These are phyloP conservation scores for Penicillium turbatum DNA, from an alignment of 495 filamentous ascomycete genomes.

Conservation along the genomic window DNA sequence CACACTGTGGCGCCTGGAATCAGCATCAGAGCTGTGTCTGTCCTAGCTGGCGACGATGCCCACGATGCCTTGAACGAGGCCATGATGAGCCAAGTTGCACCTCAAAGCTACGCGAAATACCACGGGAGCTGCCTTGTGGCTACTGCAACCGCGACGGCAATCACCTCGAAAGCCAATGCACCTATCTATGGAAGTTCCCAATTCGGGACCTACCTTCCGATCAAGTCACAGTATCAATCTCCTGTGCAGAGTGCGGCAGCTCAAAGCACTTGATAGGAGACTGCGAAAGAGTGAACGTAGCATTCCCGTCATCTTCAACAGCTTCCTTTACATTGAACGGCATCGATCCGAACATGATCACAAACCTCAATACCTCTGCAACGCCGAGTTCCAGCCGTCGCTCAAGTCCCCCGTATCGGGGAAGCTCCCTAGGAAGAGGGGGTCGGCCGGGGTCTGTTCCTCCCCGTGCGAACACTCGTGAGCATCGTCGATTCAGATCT, in stretches of 20 bases:
- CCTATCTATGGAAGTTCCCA: conserved; percentile 38
- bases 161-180: conserved; percentile 42
- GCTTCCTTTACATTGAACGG: conserved; percentile 36
- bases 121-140: conserved; percentile 42
- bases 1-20: conserved; percentile 40
- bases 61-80: conserved; percentile 44
- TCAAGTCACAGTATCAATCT: conserved; percentile 38
- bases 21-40: conserved; percentile 37
- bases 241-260: conserved; percentile 47
- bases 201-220: conserved; percentile 18
- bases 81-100: conserved; percentile 37
- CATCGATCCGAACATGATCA: conserved; percentile 33
- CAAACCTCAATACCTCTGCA: conserved; percentile 33
- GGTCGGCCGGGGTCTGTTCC: conserved; percentile 11
- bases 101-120: conserved; percentile 36
- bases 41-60: conserved; percentile 40
- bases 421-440: neutral
- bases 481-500: neutral
- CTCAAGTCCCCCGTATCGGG: too few relatives aligned
- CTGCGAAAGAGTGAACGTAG: conserved; percentile 26
- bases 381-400: neutral
- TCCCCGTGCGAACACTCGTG: neutral
- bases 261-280: conserved; percentile 45
- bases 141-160: conserved; percentile 37
- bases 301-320: conserved; percentile 27